Base-by-base conservation (phyloP, 2,329 filamentous ascomycete species). In the Penicillium carneum region DNA sequence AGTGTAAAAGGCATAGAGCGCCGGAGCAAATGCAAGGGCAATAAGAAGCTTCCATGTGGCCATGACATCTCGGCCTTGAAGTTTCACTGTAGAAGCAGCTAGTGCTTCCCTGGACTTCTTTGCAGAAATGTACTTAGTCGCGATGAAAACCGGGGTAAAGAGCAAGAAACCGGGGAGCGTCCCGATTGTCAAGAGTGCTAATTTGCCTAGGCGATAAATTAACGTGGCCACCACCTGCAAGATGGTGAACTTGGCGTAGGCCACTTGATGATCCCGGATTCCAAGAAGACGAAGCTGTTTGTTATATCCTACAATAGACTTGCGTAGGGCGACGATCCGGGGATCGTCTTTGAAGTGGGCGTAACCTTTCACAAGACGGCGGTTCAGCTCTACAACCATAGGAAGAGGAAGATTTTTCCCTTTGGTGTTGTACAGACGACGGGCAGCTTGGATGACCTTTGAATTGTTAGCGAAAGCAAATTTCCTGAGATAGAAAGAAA, bases 1-100 rank as follows among this genome's bases (percentile, higher is more conserved):
- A 23, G 90, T 92, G 80, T 97, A 97, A 63, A 90, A 85, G 69
- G 91, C 88, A 62, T 96, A 96, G 3, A 96, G 83, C 16, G 90
- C 84, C 0, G 93, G 93, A 0, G 92, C 90, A 61, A 96, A 86
- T 1, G 90, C 91, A 75, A 96, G 84, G 9, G 92, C 89, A n/a
- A 96, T 92, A 36, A 96, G 84, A 18, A 96, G 86, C 77, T 97
- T 97, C 93, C 93, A 97, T 0, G 93, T 96, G 0, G 92, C 92
- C 84, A 96, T 93, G 56, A 97, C 93, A 76, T 97, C 93, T 62
- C 89, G 87, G 23, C 91, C 93, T 74, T 93, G 89, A 59, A 97
- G 87, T 79, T 97, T 97, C 76, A 97, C 93, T 0, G 90, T 90
- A 6, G 91, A 96, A 14, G 89, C 92, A 16, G 92, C 92, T 61